Percentiles rank a stretch among this genome's conserved stretches.
These are phyloP conservation scores for Hydrangea macrophylla DNA, from an alignment of 148 eudicot genomes.

Conservation along the genomic window DNA sequence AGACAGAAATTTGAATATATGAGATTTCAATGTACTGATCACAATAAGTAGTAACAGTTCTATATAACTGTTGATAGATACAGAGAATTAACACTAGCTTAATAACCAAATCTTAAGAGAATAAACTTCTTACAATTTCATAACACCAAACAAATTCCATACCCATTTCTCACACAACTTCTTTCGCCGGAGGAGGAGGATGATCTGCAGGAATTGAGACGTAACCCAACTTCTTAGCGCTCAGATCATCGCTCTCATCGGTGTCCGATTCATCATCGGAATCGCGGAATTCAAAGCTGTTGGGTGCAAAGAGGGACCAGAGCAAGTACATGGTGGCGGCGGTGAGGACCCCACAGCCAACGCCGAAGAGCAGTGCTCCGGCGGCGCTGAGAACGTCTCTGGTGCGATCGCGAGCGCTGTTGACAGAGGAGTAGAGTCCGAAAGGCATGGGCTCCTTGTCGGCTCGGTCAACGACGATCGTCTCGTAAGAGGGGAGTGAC, in stretches of 20 bases:
- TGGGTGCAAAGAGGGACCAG: slow-evolving; percentile 52
- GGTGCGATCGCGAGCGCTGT: slow-evolving; percentile 37
- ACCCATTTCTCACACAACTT: slow-evolving; percentile 24
- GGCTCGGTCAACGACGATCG: slow-evolving; percentile 18
- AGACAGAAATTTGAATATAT: neutral
- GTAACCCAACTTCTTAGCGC: slow-evolving; percentile 57
- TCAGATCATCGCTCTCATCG: slow-evolving; percentile 40
- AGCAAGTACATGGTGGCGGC: slow-evolving; percentile 63
- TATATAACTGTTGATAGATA: slow-evolving; percentile 1
- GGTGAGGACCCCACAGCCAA: slow-evolving; percentile 80
- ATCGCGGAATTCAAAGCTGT: slow-evolving; percentile 31
- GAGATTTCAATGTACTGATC: neutral
- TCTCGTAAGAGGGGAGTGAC: slow-evolving; percentile 7
- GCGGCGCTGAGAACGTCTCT: slow-evolving; percentile 67
- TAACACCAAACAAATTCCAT: neutral
- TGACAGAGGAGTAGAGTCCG: slow-evolving; percentile 31
- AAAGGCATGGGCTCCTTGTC: slow-evolving; percentile 17
- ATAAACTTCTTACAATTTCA: neutral
- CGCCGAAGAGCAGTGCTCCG: slow-evolving; percentile 69
- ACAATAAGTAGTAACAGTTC: slow-evolving; percentile 6
- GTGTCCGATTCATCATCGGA: slow-evolving; percentile 24
- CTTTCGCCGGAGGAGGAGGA: slow-evolving; percentile 26
- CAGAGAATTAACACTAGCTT: neutral
- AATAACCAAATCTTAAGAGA: neutral
- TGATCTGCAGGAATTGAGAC: slow-evolving; percentile 31